Percentiles rank a stretch among this genome's conserved stretches.
Evolutionary conservation across 805 yeast genomes (phyloP).

Genomic region (Candida yuanshanica): DNA sequence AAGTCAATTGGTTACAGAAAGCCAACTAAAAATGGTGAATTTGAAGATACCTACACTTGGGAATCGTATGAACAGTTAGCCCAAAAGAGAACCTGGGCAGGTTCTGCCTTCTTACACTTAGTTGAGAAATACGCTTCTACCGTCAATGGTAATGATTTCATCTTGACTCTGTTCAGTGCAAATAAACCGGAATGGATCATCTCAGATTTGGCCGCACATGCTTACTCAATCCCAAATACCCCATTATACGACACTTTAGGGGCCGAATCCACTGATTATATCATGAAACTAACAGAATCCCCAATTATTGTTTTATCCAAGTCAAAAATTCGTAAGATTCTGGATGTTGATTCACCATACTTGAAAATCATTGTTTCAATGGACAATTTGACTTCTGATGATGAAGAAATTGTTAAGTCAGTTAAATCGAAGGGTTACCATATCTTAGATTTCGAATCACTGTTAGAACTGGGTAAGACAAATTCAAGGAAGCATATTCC

Average conservation of each 20-base stretch:
- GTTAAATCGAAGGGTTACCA: conserved; percentile 26
- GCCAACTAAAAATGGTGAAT: conserved; percentile 29
- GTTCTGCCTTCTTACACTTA: conserved; percentile 47
- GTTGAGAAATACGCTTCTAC: conserved; percentile 33
- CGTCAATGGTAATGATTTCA: conserved; percentile 33
- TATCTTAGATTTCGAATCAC: conserved; percentile 29
- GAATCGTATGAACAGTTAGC: conserved; percentile 39
- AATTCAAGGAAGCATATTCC: conserved; percentile 37
- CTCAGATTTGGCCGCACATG: conserved; percentile 61
- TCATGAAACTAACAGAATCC: conserved; percentile 52
- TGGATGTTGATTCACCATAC: conserved; percentile 39
- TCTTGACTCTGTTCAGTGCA: conserved; percentile 50
- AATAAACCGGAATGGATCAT: conserved; percentile 66
- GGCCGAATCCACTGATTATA: conserved; percentile 55
- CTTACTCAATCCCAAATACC: conserved; percentile 49
- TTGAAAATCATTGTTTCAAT: conserved; percentile 52
- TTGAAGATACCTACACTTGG: conserved; percentile 37
- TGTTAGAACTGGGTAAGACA: conserved; percentile 36
- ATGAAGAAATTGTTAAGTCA: conserved; percentile 25
- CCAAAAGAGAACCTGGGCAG: conserved; percentile 40
- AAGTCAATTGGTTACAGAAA: conserved; percentile 44
- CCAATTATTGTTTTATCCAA: conserved; percentile 56
- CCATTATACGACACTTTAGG: conserved; percentile 55
- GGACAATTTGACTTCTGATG: conserved; percentile 38
- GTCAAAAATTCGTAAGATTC: conserved; percentile 41